These are phyloP conservation scores for sorghum (Sorghum bicolor) DNA, from an alignment of 176 grass and related monocot species.

Conservation along the genomic window DNA sequence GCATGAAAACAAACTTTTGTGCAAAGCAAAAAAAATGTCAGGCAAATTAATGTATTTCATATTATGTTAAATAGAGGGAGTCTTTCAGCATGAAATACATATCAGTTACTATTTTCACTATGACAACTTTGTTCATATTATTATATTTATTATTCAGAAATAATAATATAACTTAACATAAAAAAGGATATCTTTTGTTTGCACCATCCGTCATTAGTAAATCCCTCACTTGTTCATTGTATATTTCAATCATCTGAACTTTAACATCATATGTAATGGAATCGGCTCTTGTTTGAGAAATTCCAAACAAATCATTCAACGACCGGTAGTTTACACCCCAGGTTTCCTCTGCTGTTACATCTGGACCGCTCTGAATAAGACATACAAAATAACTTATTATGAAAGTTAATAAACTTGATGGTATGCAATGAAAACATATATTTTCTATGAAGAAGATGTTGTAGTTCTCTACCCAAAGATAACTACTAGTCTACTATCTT, in stretches of 20 bases:
- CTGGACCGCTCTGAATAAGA: constrained; percentile 67
- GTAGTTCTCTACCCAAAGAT: background rate
- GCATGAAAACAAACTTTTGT: background rate
- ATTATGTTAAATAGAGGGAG: background rate
- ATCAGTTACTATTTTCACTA: background rate
- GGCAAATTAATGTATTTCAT: constrained; percentile 13
- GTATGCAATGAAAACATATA: background rate
- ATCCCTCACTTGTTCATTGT: constrained; percentile 96
- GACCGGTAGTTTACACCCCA: constrained; percentile 84
- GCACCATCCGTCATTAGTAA: constrained; percentile 60
- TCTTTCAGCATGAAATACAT: background rate
- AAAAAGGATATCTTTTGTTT: constrained; percentile 84
- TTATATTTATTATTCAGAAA: background rate
- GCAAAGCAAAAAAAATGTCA: background rate
- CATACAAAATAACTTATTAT: constrained; percentile 17
- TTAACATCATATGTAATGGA: constrained; percentile 52
- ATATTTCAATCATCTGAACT: constrained; percentile 94
- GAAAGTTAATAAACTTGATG: background rate
- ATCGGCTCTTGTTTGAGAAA: constrained; percentile 68
- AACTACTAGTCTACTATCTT: background rate
- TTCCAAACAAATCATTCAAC: constrained; percentile 68
- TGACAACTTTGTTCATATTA: background rate
- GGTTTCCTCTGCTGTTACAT: constrained; percentile 49
- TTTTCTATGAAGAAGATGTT: background rate
- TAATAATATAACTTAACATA: background rate